Percentiles rank a stretch among this genome's conserved stretches.
These are phyloP conservation scores for Neofusicoccum umdonicola DNA, from an alignment of 2,329 filamentous ascomycete genomes.

Conservation along the genomic window DNA sequence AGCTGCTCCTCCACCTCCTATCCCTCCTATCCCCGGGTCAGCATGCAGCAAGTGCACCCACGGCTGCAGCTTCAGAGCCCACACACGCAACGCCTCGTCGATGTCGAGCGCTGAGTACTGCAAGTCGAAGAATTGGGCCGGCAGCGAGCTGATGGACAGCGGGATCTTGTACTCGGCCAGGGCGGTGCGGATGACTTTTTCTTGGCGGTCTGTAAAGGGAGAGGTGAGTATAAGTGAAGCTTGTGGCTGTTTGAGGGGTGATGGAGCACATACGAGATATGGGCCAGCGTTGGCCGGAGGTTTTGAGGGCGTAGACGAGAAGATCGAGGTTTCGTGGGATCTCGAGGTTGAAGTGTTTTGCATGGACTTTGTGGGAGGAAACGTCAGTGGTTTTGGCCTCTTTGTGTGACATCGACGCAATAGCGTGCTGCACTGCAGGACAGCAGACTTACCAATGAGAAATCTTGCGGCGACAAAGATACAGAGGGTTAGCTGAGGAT, in stretches of 20 bases:
- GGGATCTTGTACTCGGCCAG: conserved; percentile 27
- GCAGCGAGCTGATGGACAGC: conserved; percentile 23
- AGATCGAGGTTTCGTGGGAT: conserved; percentile 25
- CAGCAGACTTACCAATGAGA: conserved; percentile 21
- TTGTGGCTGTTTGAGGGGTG: background rate
- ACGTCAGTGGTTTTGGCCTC: background rate
- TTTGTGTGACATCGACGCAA: too few relatives aligned
- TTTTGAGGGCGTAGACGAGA: conserved; percentile 26
- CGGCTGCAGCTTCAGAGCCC: conserved; percentile 22
- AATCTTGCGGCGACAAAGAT: conserved; percentile 29
- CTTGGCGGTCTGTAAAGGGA: conserved; percentile 22
- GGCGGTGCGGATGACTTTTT: conserved; percentile 28
- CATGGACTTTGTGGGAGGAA: conserved; percentile 22
- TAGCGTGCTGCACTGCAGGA: too few relatives aligned
- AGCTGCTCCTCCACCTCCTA: background rate
- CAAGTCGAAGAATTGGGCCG: conserved; percentile 28
- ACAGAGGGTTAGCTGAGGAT: conserved; percentile 25
- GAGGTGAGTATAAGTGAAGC: background rate
- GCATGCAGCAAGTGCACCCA: conserved; percentile 1
- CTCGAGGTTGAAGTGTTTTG: conserved; percentile 25
- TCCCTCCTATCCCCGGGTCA: background rate
- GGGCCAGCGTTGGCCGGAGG: conserved; percentile 27
- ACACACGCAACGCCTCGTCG: conserved; percentile 26
- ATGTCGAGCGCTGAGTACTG: conserved; percentile 29
- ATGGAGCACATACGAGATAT: background rate